phyloP scores from a whole-genome alignment of 106 monocot genomes.

The Alisma plantagoaquatica region DNA sequence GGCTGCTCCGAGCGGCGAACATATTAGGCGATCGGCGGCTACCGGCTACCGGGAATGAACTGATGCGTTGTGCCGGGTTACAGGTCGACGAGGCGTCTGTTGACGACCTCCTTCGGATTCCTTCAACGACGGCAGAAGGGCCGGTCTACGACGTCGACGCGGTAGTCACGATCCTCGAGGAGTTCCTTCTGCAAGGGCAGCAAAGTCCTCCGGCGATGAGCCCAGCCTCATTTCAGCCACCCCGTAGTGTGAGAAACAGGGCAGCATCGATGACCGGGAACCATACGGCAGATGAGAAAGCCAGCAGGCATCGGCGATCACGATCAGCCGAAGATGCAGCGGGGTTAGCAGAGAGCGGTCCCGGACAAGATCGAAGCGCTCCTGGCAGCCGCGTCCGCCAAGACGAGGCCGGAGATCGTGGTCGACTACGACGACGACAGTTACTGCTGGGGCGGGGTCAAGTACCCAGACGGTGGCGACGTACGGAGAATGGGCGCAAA shows the following conservation, averaged over 20 bases:
- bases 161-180: slow-evolving; percentile 59
- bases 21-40: slow-evolving; percentile 23
- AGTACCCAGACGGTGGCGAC: slow-evolving; percentile 25
- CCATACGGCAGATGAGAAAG: too few relatives aligned
- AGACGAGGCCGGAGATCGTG: slow-evolving; percentile 2
- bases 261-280: too few relatives aligned
- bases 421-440: neutral
- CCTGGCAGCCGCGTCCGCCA: slow-evolving; percentile 17
- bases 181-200: slow-evolving; percentile 51
- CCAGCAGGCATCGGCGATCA: slow-evolving; percentile 39
- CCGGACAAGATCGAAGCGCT: slow-evolving; percentile 44
- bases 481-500: slow-evolving; percentile 37
- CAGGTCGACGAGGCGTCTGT: slow-evolving; percentile 65
- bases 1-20: slow-evolving; percentile 52
- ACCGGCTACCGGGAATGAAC: slow-evolving; percentile 36
- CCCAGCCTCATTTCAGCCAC: too few relatives aligned
- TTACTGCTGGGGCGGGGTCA: too few relatives aligned
- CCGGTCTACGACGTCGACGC: slow-evolving; percentile 52
- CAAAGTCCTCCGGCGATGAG: slow-evolving; percentile 45
- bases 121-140: slow-evolving; percentile 11
- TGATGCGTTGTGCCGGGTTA: slow-evolving; percentile 34
- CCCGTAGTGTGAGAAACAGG: slow-evolving; percentile 25
- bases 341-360: too few relatives aligned
- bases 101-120: slow-evolving; percentile 47
- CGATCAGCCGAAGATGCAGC: slow-evolving; percentile 56